Evolutionary conservation across 2,329 filamentous ascomycete genomes (phyloP), one percentile per base, ranked within the genome.

Genomic region (Hypoxylon sp.): DNA sequence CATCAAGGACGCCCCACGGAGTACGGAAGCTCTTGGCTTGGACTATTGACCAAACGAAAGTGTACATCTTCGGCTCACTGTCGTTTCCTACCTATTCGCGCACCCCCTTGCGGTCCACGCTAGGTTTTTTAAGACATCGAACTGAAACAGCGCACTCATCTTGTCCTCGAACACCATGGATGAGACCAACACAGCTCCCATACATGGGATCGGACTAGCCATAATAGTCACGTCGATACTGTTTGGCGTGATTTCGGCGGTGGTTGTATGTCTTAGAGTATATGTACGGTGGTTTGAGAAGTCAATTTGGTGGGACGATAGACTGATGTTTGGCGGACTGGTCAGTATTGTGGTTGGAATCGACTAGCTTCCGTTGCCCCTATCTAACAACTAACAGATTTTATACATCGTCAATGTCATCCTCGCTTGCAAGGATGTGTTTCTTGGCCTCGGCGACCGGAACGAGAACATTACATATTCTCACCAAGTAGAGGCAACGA

Each of bases 231-330:
- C 44, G 4, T 66, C 68, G 1, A 33, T 55, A 9, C 14, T 58
- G 19, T 37, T 68, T 22, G 51, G 29, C 5, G 1, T 47, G 5
- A 10, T 66, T 19, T 61, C 68, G 5, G n/a, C 46, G 2, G 17
- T 48, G 11, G 33, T 63, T 14, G 62, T 70, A 22, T 55, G 35
- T 3, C 35, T 70, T 5, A 58, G 68, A 44, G 24, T 66, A 10
- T 68, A 58, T 35, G 37, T 68, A 19, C 54, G 66, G 14, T 58
- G 51, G 31, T 52, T 22, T 14, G 65, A 65, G 13, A 53, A 24
- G 29, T 48, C 42, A 17, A 24, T 70, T 1, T 68, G 68, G 68
- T 70, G 68, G 68, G 68, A 70, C 26, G 68, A 70, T 24, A 59
- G 54, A 3, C 11, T 66, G 14, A 70, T 70, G 65, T 44, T 64